Conservation (phyloP, 805 yeast species). For the Wickerhamiella sergipiensis region DNA sequence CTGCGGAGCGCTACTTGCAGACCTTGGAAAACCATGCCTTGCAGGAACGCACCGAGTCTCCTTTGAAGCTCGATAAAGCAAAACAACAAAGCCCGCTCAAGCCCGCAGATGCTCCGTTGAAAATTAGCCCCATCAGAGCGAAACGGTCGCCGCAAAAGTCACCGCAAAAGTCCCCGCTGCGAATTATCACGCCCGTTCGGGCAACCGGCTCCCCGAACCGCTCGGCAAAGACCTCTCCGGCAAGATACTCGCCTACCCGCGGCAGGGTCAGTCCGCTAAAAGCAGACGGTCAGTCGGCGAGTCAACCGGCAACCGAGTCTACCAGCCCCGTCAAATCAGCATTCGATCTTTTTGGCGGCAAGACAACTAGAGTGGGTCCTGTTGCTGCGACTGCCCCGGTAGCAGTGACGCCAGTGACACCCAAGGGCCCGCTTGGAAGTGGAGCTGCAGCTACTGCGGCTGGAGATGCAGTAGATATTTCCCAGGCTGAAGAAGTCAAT, state of each 20-base stretch:
- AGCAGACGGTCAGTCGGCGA: too few relatives aligned
- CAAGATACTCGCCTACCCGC: background rate
- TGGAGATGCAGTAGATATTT: background rate
- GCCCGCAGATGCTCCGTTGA: background rate
- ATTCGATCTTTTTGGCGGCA: background rate
- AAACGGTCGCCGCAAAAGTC: background rate
- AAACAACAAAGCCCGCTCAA: background rate
- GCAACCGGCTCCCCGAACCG: slow-evolving; percentile 1
- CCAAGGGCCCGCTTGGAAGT: too few relatives aligned
- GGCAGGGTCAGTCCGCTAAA: too few relatives aligned
- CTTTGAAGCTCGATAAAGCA: background rate
- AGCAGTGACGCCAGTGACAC: too few relatives aligned
- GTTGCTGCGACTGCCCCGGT: too few relatives aligned
- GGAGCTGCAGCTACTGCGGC: too few relatives aligned
- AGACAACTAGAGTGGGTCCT: background rate
- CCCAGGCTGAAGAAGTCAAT: slow-evolving; percentile 20
- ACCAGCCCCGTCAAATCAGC: background rate
- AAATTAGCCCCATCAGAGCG: background rate
- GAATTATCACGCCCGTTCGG: background rate
- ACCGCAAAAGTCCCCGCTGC: background rate
- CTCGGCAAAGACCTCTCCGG: background rate
- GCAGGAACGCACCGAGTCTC: background rate
- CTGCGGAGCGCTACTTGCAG: slow-evolving; percentile 11
- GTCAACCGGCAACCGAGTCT: background rate
- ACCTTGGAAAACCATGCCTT: slow-evolving; percentile 15